Evolutionary conservation across 805 yeast genomes (phyloP).

Genomic region (Deakozyma indianensis): DNA sequence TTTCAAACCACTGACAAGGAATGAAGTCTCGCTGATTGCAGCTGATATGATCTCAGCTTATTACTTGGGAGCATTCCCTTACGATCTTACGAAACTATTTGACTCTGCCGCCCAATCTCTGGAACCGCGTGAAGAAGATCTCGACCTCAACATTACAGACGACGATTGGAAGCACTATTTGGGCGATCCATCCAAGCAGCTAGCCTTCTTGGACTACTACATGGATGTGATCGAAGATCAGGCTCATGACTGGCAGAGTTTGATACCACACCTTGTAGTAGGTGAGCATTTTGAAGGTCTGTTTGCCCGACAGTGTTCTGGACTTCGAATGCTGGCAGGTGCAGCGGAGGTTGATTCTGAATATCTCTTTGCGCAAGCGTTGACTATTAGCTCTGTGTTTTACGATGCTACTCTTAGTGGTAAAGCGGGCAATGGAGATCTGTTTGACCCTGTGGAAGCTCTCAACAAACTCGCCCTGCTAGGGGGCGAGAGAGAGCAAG

Average conservation of each 20-base stretch:
- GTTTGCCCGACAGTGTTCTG: background rate
- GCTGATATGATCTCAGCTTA: background rate
- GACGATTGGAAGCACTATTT: background rate
- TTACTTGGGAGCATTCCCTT: background rate
- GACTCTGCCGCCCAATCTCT: background rate
- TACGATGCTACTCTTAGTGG: background rate
- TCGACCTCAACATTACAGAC: background rate
- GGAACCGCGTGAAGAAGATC: conserved; percentile 1
- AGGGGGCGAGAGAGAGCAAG: no score
- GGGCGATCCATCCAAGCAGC: background rate
- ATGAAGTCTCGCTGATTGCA: background rate
- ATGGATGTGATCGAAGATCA: background rate
- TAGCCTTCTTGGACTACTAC: background rate
- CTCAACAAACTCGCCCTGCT: no score
- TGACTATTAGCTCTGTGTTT: background rate
- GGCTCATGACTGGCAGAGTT: background rate
- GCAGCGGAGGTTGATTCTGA: background rate
- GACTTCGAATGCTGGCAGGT: background rate
- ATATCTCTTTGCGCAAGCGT: background rate
- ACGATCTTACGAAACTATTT: background rate
- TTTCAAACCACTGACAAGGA: background rate
- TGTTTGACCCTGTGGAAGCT: no score
- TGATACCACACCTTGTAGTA: background rate
- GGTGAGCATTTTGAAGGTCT: background rate
- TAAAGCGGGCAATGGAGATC: background rate